Percentiles rank a stretch among this genome's conserved stretches.
Evolutionary conservation across 179 eudicot genomes (phyloP).

Genomic region (Vitellaria paradoxa): DNA sequence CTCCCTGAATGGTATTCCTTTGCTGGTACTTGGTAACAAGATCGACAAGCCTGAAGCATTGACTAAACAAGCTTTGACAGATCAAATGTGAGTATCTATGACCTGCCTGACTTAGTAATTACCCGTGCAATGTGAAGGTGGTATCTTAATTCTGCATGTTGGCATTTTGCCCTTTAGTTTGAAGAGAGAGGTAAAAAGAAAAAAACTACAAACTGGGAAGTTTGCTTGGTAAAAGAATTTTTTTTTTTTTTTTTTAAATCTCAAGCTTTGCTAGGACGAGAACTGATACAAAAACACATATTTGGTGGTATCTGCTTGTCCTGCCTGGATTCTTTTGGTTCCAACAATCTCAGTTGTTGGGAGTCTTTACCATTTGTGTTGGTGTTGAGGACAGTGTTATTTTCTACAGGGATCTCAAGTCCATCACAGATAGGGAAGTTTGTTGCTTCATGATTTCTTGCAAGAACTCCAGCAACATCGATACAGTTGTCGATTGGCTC

Average conservation of each 20-base stretch:
- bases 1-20: constrained; percentile 66
- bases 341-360: background rate
- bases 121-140: background rate
- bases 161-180: background rate
- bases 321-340: background rate
- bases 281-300: background rate
- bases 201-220: background rate
- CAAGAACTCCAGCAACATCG: constrained; percentile 48
- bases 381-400: background rate
- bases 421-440: constrained; percentile 43
- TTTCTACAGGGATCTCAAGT: constrained; percentile 34
- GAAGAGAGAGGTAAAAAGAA: background rate
- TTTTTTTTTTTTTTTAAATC: too few relatives aligned
- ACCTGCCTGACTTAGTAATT: background rate
- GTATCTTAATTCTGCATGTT: background rate
- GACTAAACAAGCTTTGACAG: background rate
- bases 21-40: constrained; percentile 86
- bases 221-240: background rate
- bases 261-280: background rate
- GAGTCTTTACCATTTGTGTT: background rate
- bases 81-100: background rate
- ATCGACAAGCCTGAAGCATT: constrained; percentile 10
- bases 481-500: constrained; percentile 49
- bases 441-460: constrained; percentile 61
- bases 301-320: background rate